phyloP scores from a whole-genome alignment of 176 grass and related monocot genomes.

The Calamus simplicifolius region DNA sequence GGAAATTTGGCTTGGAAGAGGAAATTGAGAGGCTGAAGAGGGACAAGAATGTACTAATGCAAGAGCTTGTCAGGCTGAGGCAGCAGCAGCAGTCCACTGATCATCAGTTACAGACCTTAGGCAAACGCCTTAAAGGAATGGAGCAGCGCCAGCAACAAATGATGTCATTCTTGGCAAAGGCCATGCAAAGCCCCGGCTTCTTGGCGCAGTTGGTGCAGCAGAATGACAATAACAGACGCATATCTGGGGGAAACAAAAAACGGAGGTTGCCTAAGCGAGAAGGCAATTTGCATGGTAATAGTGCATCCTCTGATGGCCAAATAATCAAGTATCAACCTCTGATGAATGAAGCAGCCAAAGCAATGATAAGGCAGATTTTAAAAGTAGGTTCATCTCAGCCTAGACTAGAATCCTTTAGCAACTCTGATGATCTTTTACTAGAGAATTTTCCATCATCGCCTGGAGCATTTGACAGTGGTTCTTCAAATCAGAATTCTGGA shows the following conservation, averaged over 20 bases:
- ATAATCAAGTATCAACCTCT: slow-evolving; percentile 90
- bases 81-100: slow-evolving; percentile 87
- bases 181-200: slow-evolving; percentile 82
- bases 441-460: slow-evolving; percentile 42
- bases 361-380: slow-evolving; percentile 83
- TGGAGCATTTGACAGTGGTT: slow-evolving; percentile 43
- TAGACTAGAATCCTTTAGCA: slow-evolving; percentile 33
- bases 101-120: slow-evolving; percentile 75
- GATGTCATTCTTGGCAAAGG: slow-evolving; percentile 96
- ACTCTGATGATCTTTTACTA: slow-evolving; percentile 41
- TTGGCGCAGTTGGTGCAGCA: slow-evolving; percentile 81
- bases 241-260: slow-evolving; percentile 59
- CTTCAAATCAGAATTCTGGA: slow-evolving; percentile 54
- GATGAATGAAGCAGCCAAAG: slow-evolving; percentile 92
- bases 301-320: slow-evolving; percentile 51
- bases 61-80: slow-evolving; percentile 77
- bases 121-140: slow-evolving; percentile 85
- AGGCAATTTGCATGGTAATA: slow-evolving; percentile 29
- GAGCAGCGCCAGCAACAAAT: slow-evolving; percentile 82
- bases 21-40: slow-evolving; percentile 85
- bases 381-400: slow-evolving; percentile 45
- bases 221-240: slow-evolving; percentile 67
- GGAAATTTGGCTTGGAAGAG: slow-evolving; percentile 91
- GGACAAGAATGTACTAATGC: slow-evolving; percentile 97
- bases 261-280: slow-evolving; percentile 75